Evolutionary conservation across 1,284 basidiomycete species (phyloP).

Genomic region (Erythrobasidium hasegawianum): DNA sequence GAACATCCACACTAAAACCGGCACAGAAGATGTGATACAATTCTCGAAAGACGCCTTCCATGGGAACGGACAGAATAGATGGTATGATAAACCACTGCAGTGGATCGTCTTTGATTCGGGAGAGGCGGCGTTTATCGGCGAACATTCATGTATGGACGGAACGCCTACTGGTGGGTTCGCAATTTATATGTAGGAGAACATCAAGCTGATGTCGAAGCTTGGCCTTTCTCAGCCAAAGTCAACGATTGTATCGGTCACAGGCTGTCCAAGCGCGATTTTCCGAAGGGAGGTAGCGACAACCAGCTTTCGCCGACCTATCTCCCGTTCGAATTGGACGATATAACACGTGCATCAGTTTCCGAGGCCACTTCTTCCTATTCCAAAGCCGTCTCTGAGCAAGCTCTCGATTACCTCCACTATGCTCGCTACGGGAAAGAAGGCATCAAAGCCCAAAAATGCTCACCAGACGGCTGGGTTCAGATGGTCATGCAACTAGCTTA

Average conservation of each 20-base stretch:
- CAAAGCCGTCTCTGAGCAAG: constrained; percentile 60
- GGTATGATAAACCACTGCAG: constrained; percentile 72
- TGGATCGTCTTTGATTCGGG: constrained; percentile 76
- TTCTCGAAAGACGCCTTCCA: constrained; percentile 41
- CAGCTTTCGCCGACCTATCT: constrained; percentile 54
- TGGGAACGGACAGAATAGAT: constrained; percentile 50
- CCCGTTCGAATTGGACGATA: constrained; percentile 63
- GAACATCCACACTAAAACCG: constrained; percentile 12
- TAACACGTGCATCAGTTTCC: constrained; percentile 55
- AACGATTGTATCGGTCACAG: constrained; percentile 60
- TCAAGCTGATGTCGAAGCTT: constrained; percentile 8
- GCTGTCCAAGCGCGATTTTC: constrained; percentile 42
- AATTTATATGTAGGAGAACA: neutral
- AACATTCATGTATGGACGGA: constrained; percentile 89
- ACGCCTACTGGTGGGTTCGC: constrained; percentile 48
- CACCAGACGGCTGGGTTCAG: constrained; percentile 90
- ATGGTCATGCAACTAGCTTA: constrained; percentile 84
- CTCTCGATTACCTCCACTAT: constrained; percentile 64
- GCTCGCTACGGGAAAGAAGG: constrained; percentile 71
- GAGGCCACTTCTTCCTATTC: constrained; percentile 59
- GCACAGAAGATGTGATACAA: constrained; percentile 5
- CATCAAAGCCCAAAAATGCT: constrained; percentile 79
- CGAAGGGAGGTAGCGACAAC: constrained; percentile 52
- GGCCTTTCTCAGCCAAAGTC: constrained; percentile 57
- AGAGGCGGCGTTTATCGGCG: constrained; percentile 77